Percentiles rank a stretch among this genome's conserved stretches.
Evolutionary conservation across 2,329 filamentous ascomycete genomes (phyloP).

Genomic region (Exserohilum rostratum): DNA sequence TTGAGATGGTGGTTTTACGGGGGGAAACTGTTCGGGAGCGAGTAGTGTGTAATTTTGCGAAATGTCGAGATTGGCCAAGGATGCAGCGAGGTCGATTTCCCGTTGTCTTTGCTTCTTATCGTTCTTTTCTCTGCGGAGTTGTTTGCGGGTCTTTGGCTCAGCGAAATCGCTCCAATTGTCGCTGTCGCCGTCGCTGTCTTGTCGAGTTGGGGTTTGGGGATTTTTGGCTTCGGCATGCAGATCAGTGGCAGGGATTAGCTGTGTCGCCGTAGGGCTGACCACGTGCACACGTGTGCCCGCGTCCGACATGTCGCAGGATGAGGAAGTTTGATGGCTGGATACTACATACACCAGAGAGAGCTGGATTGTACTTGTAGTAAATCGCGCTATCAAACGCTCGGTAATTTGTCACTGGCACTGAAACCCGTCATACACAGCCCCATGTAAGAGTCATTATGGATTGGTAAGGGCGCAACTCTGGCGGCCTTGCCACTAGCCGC

Average conservation of each 20-base stretch:
- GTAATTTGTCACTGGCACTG: slow-evolving; percentile 12
- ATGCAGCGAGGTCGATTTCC: neutral
- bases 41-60: slow-evolving; percentile 1
- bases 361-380: neutral
- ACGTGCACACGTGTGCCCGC: slow-evolving; percentile 46
- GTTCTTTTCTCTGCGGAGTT: slow-evolving; percentile 26
- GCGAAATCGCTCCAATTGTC: slow-evolving; percentile 2
- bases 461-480: slow-evolving; percentile 45
- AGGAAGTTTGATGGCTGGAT: neutral
- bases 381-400: neutral
- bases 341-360: neutral
- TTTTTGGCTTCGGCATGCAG: slow-evolving; percentile 22
- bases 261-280: slow-evolving; percentile 23
- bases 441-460: slow-evolving; percentile 45
- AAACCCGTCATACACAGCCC: slow-evolving; percentile 30
- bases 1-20: slow-evolving; percentile 1
- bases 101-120: slow-evolving; percentile 14
- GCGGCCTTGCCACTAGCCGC: no score
- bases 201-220: slow-evolving; percentile 19
- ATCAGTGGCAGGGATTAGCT: slow-evolving; percentile 29
- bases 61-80: neutral
- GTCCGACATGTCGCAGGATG: slow-evolving; percentile 26
- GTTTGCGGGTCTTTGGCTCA: slow-evolving; percentile 28
- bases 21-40: slow-evolving; percentile 2
- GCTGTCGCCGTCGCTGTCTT: slow-evolving; percentile 9